phyloP scores from a whole-genome alignment of 2,329 filamentous ascomycete species.

The Magnaporthiopsis incrustans region DNA sequence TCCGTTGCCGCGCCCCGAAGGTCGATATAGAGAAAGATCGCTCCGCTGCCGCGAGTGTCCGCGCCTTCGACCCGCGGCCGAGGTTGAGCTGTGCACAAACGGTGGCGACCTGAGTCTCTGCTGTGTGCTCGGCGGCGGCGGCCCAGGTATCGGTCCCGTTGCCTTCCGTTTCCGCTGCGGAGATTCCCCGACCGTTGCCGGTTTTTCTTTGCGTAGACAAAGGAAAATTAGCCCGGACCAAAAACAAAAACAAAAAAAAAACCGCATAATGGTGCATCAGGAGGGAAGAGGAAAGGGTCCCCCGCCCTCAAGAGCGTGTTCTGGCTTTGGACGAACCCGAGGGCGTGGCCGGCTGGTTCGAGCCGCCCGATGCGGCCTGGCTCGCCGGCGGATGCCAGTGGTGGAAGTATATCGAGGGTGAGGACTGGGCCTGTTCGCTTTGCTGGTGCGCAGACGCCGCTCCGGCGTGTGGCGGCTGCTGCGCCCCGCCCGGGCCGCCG shows the following conservation, averaged over 20 bases:
- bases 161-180: conserved; percentile 77
- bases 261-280: conserved; percentile 20
- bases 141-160: conserved; percentile 42
- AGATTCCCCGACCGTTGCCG: conserved; percentile 54
- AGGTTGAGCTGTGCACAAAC: conserved; percentile 43
- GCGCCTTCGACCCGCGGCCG: conserved; percentile 39
- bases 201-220: conserved; percentile 31
- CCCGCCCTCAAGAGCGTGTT: conserved; percentile 29
- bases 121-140: conserved; percentile 36
- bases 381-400: conserved; percentile 81
- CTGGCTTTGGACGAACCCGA: conserved; percentile 61
- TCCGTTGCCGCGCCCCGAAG: conserved; percentile 24
- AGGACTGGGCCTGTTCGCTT: conserved; percentile 51
- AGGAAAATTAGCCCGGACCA: conserved; percentile 25
- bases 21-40: conserved; percentile 47
- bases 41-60: conserved; percentile 59
- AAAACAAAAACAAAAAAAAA: too few relatives aligned
- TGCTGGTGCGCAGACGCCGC: background rate
- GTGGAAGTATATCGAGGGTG: conserved; percentile 79
- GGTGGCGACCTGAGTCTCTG: conserved; percentile 44
- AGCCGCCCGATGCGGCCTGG: conserved; percentile 45
- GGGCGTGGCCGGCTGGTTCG: conserved; percentile 63
- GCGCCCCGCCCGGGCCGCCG: conserved; percentile 34
- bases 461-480: conserved; percentile 16
- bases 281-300: background rate